These are phyloP conservation scores for Backusella morwellensis DNA, from an alignment of 192 early-diverging fungal genomes.

Conservation along the genomic window DNA sequence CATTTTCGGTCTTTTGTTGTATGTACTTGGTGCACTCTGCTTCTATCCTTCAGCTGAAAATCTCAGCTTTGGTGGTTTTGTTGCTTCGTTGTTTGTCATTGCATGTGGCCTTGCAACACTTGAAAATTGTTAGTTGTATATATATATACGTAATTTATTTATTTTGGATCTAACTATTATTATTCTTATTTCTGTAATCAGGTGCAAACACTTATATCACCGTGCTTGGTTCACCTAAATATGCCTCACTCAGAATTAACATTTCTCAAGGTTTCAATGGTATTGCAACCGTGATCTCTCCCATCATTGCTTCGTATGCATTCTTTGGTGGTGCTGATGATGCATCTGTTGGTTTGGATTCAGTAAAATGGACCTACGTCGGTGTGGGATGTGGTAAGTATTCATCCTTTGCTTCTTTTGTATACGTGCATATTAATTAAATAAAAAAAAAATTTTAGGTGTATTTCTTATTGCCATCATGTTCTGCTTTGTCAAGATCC, in stretches of 20 bases:
- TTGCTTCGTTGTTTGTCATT: slow-evolving; percentile 35
- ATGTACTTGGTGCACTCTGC: slow-evolving; percentile 31
- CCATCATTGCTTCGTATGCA: slow-evolving; percentile 33
- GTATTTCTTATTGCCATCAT: slow-evolving; percentile 28
- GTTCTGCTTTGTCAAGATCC: slow-evolving; percentile 29
- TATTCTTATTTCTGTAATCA: neutral
- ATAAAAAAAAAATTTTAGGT: slow-evolving; percentile 8
- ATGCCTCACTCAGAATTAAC: slow-evolving; percentile 31
- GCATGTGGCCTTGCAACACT: slow-evolving; percentile 35
- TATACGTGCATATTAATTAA: neutral
- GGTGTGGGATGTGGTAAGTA: slow-evolving; percentile 29
- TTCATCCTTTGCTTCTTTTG: neutral
- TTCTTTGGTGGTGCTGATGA: slow-evolving; percentile 29
- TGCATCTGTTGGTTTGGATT: neutral
- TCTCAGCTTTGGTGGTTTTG: slow-evolving; percentile 31
- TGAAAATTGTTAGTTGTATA: slow-evolving; percentile 25
- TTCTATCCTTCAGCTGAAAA: slow-evolving; percentile 30
- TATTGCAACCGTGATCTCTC: slow-evolving; percentile 25
- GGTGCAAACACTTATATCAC: slow-evolving; percentile 37
- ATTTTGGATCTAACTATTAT: neutral
- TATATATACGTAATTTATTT: neutral
- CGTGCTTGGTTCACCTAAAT: slow-evolving; percentile 17
- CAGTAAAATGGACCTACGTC: slow-evolving; percentile 36
- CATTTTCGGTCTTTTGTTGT: slow-evolving; percentile 30
- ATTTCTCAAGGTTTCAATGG: slow-evolving; percentile 36